phyloP scores from a whole-genome alignment of 768 basidiomycete species.

The Leccinum variicolor region DNA sequence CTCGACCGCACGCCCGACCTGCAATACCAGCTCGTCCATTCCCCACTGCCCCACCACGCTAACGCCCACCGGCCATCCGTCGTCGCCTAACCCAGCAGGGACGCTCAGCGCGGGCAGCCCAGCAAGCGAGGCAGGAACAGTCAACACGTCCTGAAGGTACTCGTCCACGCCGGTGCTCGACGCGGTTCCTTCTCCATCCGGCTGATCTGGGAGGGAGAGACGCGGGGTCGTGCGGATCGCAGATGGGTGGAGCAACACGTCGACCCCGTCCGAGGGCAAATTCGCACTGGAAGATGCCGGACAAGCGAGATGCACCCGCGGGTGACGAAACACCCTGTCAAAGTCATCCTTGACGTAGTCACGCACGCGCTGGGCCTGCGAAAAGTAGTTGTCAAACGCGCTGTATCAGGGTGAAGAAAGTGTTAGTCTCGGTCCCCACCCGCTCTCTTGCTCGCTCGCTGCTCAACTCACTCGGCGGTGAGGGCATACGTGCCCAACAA shows the following conservation, averaged over 20 bases:
- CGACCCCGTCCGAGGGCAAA: slow-evolving; percentile 46
- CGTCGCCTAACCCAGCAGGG: slow-evolving; percentile 47
- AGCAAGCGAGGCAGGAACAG: slow-evolving; percentile 88
- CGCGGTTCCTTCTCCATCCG: not conserved
- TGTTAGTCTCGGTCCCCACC: not conserved
- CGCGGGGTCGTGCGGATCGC: slow-evolving; percentile 81
- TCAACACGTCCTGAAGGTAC: slow-evolving; percentile 90
- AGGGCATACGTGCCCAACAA: slow-evolving; percentile 89
- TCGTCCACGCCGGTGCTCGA: slow-evolving; percentile 38
- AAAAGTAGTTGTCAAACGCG: slow-evolving; percentile 96
- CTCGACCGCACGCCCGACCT: slow-evolving; percentile 50
- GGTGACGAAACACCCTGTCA: slow-evolving; percentile 57
- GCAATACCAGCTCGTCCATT: slow-evolving; percentile 55
- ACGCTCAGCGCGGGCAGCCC: slow-evolving; percentile 83
- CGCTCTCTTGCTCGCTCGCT: slow-evolving; percentile 32
- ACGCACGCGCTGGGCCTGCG: slow-evolving; percentile 86
- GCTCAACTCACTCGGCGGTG: slow-evolving; percentile 73
- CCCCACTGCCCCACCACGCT: slow-evolving; percentile 92
- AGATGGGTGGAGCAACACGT: slow-evolving; percentile 84
- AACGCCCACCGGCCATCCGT: slow-evolving; percentile 81
- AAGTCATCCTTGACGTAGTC: slow-evolving; percentile 72
- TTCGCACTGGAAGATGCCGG: not conserved
- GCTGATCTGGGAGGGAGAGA: slow-evolving; percentile 32
- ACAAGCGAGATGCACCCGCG: slow-evolving; percentile 44
- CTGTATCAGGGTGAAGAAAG: slow-evolving; percentile 39